A percentile compares a stretch with the other conserved stretches of the same genome.
Conservation (phyloP, 805 yeast genomes). For the Nakazawaea siamensis region DNA sequence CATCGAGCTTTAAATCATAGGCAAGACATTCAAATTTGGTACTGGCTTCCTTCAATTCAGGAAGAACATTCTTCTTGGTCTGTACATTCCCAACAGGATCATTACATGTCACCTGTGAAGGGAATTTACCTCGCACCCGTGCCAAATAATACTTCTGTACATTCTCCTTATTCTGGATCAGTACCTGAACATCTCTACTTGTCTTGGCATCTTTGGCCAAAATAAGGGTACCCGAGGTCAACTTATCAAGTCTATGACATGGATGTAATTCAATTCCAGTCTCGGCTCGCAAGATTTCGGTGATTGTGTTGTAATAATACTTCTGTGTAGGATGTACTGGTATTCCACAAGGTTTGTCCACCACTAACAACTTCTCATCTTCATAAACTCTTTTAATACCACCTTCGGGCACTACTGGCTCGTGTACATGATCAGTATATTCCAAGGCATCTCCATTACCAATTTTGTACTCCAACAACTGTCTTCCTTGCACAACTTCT, state of each 20-base stretch:
- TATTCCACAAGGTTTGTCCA: conserved; percentile 43
- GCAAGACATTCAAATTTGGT: conserved; percentile 14
- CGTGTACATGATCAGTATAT: conserved; percentile 35
- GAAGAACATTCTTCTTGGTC: conserved; percentile 20
- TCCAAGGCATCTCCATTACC: conserved; percentile 16
- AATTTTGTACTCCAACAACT: conserved; percentile 11
- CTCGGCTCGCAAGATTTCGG: conserved; percentile 31
- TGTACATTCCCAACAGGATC: conserved; percentile 30
- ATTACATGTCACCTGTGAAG: conserved; percentile 20
- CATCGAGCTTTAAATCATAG: conserved; percentile 5
- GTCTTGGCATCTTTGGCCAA: conserved; percentile 29
- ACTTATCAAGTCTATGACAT: conserved; percentile 43
- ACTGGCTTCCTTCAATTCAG: conserved; percentile 11
- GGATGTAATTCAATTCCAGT: conserved; percentile 15
- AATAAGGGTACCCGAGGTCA: conserved; percentile 42
- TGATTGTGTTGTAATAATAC: conserved; percentile 32
- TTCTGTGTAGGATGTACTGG: conserved; percentile 47
- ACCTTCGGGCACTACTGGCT: conserved; percentile 27
- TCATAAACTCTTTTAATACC: conserved; percentile 24
- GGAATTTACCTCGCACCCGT: conserved; percentile 33
- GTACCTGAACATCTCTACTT: conserved; percentile 23
- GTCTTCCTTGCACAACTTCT: conserved; percentile 9
- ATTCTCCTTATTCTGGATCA: conserved; percentile 20
- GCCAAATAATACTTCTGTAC: conserved; percentile 39
- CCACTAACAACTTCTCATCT: conserved; percentile 30